Evolutionary conservation across 495 filamentous ascomycete species (phyloP), one percentile per base, ranked within the genome.

Genomic region (Penicillium egyptiacum): DNA sequence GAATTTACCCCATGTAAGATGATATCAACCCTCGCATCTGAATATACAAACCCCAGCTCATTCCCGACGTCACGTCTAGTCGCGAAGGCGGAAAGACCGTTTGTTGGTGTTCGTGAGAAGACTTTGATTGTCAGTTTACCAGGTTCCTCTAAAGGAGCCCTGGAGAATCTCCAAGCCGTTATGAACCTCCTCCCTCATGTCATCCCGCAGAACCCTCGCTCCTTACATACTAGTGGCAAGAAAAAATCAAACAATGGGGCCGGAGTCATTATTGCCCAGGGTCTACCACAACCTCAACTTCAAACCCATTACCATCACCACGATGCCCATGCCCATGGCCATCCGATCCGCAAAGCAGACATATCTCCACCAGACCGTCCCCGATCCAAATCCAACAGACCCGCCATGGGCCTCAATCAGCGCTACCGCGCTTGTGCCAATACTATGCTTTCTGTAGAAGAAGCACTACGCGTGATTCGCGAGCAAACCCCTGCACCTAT

Each of bases 1-100:
- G 75, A 83, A 35, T 84, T 96, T 55, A 98, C 95, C 5, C 91
- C 92, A 45, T 98, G 91, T 95, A 74, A 77, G 88, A 76, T 57
- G 48, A 54, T 46, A 59, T 64, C 51, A 61, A 37, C 5, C 55
- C 41, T 26, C 35, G 19, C 19, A 22, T 17, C 55, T 25, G 66
- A 56, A 50, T 59, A 33, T 53, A 60, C 56, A 52, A 16, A 50
- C 19, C 64, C 41, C 50, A 52, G 54, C 63, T 64, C 46, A 64
- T 44, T 52, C n/a, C n/a, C n/a, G n/a, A n/a, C n/a, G n/a, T n/a
- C 59, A 33, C 42, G 11, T 17, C 41, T 59, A 96, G 91, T 98
- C 74, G 93, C 93, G 14, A 85, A 96, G 75, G 97, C 98, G 94
- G 88, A 95, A 52, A 83, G 94, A 53, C 92, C 93, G 12, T 89